A percentile compares a stretch with the other conserved stretches of the same genome.
These are phyloP conservation scores for Tillandsia fasciculata DNA, from an alignment of 176 grass and related monocot species.

Conservation along the genomic window DNA sequence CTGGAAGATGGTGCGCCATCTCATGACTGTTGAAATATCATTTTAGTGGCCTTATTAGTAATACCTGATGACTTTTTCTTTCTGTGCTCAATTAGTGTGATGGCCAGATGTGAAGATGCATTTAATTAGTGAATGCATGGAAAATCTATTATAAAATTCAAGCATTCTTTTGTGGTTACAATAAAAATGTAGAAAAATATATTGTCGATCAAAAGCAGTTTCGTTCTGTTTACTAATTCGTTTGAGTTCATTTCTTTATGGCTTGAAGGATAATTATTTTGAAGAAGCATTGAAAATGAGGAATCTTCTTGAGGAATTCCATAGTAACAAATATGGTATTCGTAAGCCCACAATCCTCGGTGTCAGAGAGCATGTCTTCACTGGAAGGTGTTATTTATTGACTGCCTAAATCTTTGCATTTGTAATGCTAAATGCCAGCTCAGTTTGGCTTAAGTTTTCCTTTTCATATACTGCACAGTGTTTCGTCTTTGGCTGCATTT, in stretches of 20 bases:
- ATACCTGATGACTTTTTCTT: too few relatives aligned
- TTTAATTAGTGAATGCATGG: too few relatives aligned
- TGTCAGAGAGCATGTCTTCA: conserved; percentile 94
- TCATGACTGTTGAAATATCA: too few relatives aligned
- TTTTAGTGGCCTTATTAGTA: too few relatives aligned
- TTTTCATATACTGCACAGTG: conserved; percentile 35
- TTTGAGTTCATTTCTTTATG: conserved; percentile 16
- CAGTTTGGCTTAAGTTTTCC: conserved; percentile 5
- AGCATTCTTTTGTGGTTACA: too few relatives aligned
- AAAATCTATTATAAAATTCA: too few relatives aligned
- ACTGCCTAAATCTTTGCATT: conserved; percentile 5
- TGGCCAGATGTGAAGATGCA: too few relatives aligned
- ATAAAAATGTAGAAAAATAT: too few relatives aligned
- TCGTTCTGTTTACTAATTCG: neutral
- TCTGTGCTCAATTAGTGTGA: too few relatives aligned
- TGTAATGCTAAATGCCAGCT: conserved; percentile 7
- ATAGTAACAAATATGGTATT: conserved; percentile 39
- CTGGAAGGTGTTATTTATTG: conserved; percentile 55
- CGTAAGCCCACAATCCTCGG: conserved; percentile 80
- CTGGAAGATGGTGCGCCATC: too few relatives aligned
- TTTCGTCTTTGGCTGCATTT: conserved; percentile 81
- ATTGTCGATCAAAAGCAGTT: neutral
- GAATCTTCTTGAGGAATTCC: conserved; percentile 93
- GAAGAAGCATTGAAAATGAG: conserved; percentile 97
- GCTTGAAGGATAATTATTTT: conserved; percentile 84